Conservation (phyloP, 139 green algal species). For the Astrephomene gubernaculifera region DNA sequence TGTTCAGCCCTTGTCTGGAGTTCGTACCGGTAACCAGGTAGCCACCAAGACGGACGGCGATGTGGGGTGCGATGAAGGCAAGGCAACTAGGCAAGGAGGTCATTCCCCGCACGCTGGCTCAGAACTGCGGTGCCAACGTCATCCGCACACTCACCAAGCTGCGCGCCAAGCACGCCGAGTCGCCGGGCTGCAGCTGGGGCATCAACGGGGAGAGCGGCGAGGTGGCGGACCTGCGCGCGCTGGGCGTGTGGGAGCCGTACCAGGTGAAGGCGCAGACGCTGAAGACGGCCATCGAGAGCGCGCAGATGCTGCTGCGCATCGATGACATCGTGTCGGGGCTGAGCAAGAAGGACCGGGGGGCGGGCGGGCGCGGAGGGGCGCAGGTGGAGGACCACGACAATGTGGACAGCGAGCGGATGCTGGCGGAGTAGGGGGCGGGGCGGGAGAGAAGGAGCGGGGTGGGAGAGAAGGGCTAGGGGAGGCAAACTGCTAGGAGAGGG, state of each 20-base stretch:
- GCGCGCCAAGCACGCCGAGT: conserved; percentile 80
- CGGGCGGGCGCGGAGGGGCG: conserved; percentile 1
- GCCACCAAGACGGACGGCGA: no score
- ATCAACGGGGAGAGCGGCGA: conserved; percentile 93
- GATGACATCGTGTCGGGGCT: conserved; percentile 98
- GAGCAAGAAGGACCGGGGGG: conserved; percentile 74
- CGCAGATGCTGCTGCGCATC: conserved; percentile 97
- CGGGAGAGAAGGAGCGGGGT: not conserved
- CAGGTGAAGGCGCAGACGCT: conserved; percentile 88
- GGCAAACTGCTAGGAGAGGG: not conserved
- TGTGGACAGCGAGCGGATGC: conserved; percentile 83
- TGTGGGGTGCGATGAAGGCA: no score
- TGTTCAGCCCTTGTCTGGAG: no score
- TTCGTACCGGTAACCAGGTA: no score
- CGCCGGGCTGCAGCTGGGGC: conserved; percentile 68
- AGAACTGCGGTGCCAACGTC: conserved; percentile 99
- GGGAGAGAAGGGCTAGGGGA: not conserved
- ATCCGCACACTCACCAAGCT: conserved; percentile 99
- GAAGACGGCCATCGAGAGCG: conserved; percentile 95
- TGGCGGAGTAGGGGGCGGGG: conserved; percentile 69
- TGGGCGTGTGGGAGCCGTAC: conserved; percentile 98
- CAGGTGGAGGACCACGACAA: conserved; percentile 66
- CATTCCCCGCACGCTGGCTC: conserved; percentile 95
- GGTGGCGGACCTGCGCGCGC: conserved; percentile 94
- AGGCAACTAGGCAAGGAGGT: conserved; percentile 96